phyloP scores from a whole-genome alignment of 106 monocot species.

The Acorus gramineus region DNA sequence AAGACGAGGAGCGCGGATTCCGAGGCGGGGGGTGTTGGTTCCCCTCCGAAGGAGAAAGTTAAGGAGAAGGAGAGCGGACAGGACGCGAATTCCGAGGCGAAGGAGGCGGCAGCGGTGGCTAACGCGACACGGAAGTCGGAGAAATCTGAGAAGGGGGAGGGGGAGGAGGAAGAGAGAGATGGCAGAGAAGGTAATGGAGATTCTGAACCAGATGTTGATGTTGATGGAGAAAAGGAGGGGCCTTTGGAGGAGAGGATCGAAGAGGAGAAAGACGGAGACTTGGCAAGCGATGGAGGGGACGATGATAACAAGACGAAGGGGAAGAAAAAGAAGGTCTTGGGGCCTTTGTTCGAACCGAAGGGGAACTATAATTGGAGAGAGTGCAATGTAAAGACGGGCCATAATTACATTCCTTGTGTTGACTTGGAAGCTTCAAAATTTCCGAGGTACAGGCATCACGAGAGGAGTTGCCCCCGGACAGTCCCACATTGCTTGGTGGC shows the following conservation, averaged over 20 bases:
- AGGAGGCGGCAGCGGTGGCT: conserved; percentile 1
- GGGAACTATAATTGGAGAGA: conserved; percentile 64
- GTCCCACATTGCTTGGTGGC: conserved; percentile 55
- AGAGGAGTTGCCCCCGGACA: conserved; percentile 63
- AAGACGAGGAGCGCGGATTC: not conserved
- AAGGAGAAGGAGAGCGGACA: conserved; percentile 1
- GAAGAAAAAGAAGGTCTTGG: conserved; percentile 27
- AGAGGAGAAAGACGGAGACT: conserved; percentile 18
- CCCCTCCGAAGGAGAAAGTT: not conserved
- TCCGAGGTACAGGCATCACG: conserved; percentile 53
- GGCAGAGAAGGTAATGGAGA: conserved; percentile 22
- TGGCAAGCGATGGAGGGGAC: conserved; percentile 7
- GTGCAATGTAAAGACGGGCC: conserved; percentile 44
- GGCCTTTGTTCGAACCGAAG: conserved; percentile 59
- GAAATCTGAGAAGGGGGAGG: conserved; percentile 15
- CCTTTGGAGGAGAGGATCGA: conserved; percentile 31
- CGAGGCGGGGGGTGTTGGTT: not conserved
- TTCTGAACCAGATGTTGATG: conserved; percentile 9
- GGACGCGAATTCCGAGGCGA: not conserved
- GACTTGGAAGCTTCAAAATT: conserved; percentile 58
- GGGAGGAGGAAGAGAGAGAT: conserved; percentile 7
- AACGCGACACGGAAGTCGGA: not conserved
- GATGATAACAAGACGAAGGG: conserved; percentile 5
- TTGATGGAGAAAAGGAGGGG: conserved; percentile 4
- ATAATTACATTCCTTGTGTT: conserved; percentile 65